These are phyloP conservation scores for Cornus kousa DNA, from an alignment of 148 eudicot genomes.

Conservation along the genomic window DNA sequence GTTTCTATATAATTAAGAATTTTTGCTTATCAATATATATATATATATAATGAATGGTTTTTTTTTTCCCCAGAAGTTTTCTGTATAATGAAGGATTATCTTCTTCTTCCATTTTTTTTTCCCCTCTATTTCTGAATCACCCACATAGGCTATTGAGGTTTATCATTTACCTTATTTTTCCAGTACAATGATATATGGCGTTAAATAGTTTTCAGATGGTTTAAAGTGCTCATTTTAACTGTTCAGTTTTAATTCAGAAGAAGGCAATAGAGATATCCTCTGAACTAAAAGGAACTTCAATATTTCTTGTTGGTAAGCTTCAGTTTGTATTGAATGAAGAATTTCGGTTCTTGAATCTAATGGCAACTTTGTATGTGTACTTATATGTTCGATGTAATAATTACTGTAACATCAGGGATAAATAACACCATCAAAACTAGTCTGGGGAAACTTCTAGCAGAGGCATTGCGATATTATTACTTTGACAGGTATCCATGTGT, in stretches of 20 bases:
- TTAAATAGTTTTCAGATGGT: neutral
- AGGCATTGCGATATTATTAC: slow-evolving; percentile 67
- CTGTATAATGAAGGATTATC: slow-evolving; percentile 9
- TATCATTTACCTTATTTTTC: slow-evolving; percentile 18
- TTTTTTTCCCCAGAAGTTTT: neutral
- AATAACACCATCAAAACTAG: slow-evolving; percentile 51
- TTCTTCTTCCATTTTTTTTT: neutral
- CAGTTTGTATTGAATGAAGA: slow-evolving; percentile 12
- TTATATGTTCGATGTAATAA: slow-evolving; percentile 9
- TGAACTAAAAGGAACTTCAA: slow-evolving; percentile 79
- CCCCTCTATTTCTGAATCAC: neutral
- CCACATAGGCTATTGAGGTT: slow-evolving; percentile 5
- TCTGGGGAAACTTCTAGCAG: slow-evolving; percentile 70
- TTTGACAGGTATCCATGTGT: slow-evolving; percentile 66
- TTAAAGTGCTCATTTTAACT: slow-evolving; percentile 28
- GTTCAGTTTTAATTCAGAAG: slow-evolving; percentile 66
- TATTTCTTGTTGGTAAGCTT: slow-evolving; percentile 78
- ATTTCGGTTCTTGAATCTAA: neutral
- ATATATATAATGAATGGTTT: no score
- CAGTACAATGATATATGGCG: slow-evolving; percentile 15
- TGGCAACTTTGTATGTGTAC: neutral
- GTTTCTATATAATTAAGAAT: neutral
- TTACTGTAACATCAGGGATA: slow-evolving; percentile 49
- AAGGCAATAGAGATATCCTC: slow-evolving; percentile 60
- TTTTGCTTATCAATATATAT: no score